Percentiles rank a stretch among this genome's conserved stretches.
Evolutionary conservation across 129 eudicot genomes (phyloP).

Genomic region (Tanacetum coccineum): DNA sequence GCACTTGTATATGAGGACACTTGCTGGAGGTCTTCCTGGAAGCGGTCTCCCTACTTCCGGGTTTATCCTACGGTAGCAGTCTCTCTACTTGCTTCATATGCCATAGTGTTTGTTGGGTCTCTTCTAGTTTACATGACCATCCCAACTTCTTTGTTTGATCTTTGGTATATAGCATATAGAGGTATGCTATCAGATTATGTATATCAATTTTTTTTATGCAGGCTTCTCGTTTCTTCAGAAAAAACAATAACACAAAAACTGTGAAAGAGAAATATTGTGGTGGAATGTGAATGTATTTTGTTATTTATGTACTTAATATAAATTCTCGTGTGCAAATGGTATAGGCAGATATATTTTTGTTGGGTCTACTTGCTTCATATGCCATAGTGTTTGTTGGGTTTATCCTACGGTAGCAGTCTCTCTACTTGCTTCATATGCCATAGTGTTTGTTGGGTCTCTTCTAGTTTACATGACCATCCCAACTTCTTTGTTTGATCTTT

Average conservation of each 20-base stretch:
- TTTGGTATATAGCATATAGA: no score
- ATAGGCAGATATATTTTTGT: slow-evolving; percentile 66
- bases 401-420: no score
- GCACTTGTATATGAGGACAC: no score
- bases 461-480: not conserved
- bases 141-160: not conserved
- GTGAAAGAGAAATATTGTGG: not conserved
- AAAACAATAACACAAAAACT: not conserved
- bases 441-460: not conserved
- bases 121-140: not conserved
- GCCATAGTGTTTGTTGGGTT: not conserved
- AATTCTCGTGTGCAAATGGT: slow-evolving; percentile 7
- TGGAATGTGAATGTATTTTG: not conserved
- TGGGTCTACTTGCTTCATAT: not conserved
- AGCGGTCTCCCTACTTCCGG: no score
- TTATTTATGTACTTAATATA: not conserved
- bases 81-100: not conserved
- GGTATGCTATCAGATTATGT: no score
- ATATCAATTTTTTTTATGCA: no score
- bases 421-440: not conserved
- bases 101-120: not conserved
- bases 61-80: no score
- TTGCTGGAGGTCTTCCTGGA: no score
- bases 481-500: not conserved
- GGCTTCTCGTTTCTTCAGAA: no score